Evolutionary conservation across 2,329 filamentous ascomycete genomes (phyloP), one percentile per base, ranked within the genome.

Genomic region (Ophiocordyceps camponoti-floridani): DNA sequence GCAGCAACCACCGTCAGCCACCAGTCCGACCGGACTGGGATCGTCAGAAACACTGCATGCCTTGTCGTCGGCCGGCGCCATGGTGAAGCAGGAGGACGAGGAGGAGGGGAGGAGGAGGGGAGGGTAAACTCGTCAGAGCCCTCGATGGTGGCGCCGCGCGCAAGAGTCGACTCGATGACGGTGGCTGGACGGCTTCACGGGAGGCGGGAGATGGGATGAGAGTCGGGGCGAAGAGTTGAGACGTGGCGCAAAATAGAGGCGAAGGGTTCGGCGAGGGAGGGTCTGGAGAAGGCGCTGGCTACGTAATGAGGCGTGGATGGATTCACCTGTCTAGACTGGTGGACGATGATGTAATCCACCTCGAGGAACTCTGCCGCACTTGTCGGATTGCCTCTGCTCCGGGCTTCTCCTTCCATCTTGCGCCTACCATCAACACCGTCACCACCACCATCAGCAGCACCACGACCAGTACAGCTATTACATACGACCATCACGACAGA

Each of bases 11-110:
- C 11, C 6, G 33, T 43, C 33, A 43, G 42, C 31, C 12, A 4
- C 19, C 42, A 33, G 33, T 2, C 4, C 38, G 5, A 26, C 13
- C 11, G 10, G 11, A 41, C 8, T 6, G 6, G 11, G 7, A 23
- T 23, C 9, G 6, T 13, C 4, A 26, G 10, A 12, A n/a, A 23
- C 12, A 14, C 10, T 12, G 8, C 54, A 57, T 45, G 62, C 60
- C 50, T 58, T 58, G 23, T 60, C 58, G 43, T 62, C 56, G 40
- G 52, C 47, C 44, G 54, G 51, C 48, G 58, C 53, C 58, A 60
- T 60, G 48, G 47, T 48, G 43, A 37, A n/a, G 40, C 19, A 26
- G 18, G 38, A 26, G 13, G 42, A 8, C n/a, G 42, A 19, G 18
- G 18, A 26, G 30, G 23, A 11, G 31, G 45, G 10, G 38, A 14